phyloP scores from a whole-genome alignment of 2,329 filamentous ascomycete species.

The Neonectria hederae region DNA sequence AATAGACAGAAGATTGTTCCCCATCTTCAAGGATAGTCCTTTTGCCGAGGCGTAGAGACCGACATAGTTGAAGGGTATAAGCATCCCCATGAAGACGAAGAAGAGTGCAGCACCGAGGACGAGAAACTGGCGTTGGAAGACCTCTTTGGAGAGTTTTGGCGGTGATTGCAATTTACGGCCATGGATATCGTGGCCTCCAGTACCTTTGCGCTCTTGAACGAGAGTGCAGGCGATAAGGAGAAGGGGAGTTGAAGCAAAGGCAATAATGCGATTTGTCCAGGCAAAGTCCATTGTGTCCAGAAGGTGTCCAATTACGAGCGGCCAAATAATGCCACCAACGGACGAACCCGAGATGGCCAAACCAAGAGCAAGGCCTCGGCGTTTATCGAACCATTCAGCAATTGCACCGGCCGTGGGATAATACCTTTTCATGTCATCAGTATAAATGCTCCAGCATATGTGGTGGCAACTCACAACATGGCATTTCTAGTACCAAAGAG shows the following conservation, averaged over 20 bases:
- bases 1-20: constrained; percentile 70
- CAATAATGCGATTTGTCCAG: constrained; percentile 34
- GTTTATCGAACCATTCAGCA: constrained; percentile 45
- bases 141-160: constrained; percentile 39
- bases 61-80: constrained; percentile 45
- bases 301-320: constrained; percentile 37
- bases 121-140: constrained; percentile 39
- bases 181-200: constrained; percentile 25
- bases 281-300: constrained; percentile 14
- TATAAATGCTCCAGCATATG: not conserved
- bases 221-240: constrained; percentile 41
- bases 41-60: constrained; percentile 62
- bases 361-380: constrained; percentile 44
- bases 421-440: constrained; percentile 1
- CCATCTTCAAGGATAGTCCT: constrained; percentile 57
- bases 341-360: constrained; percentile 46
- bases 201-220: constrained; percentile 40
- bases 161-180: constrained; percentile 22
- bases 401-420: constrained; percentile 46
- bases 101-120: constrained; percentile 35
- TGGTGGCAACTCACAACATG: constrained; percentile 43
- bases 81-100: constrained; percentile 43
- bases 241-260: constrained; percentile 38
- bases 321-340: constrained; percentile 46
- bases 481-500: constrained; percentile 53